Evolutionary conservation across 2,329 filamentous ascomycete genomes (phyloP).

Genomic region (Fusarium continuum): DNA sequence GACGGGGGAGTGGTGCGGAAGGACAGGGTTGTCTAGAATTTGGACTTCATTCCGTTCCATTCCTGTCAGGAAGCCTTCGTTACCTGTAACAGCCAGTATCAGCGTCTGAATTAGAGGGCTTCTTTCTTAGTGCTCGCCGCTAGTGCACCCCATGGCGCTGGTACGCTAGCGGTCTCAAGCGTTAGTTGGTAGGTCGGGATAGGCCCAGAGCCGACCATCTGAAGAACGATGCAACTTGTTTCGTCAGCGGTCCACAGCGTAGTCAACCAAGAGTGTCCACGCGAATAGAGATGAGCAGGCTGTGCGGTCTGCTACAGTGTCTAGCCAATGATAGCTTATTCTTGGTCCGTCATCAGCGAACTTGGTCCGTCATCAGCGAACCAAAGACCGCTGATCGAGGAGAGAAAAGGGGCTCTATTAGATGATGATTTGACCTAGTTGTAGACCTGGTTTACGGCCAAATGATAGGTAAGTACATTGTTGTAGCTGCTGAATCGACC

Average conservation of each 20-base stretch:
- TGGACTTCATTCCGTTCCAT: conserved; percentile 32
- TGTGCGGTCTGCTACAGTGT: neutral
- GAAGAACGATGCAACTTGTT: conserved; percentile 34
- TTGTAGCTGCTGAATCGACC: neutral
- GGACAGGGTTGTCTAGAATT: conserved; percentile 20
- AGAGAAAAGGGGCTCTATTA: conserved; percentile 1
- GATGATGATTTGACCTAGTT: conserved; percentile 23
- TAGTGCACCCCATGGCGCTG: conserved; percentile 38
- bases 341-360: conserved; percentile 9
- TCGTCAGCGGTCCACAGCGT: conserved; percentile 36
- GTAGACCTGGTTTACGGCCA: conserved; percentile 1
- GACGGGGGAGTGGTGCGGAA: conserved; percentile 19
- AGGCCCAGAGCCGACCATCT: conserved; percentile 35
- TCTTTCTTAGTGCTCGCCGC: conserved; percentile 20
- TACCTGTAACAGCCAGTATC: conserved; percentile 34
- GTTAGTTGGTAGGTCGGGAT: conserved; percentile 28
- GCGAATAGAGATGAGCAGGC: conserved; percentile 5
- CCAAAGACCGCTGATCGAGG: conserved; percentile 3
- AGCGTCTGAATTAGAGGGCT: conserved; percentile 13
- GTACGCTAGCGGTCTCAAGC: conserved; percentile 38
- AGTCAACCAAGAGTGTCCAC: conserved; percentile 21
- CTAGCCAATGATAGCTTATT: conserved; percentile 17
- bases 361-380: conserved; percentile 9
- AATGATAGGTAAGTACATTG: conserved; percentile 6
- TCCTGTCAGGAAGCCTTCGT: conserved; percentile 26